Percentiles rank a stretch among this genome's conserved stretches.
These are phyloP conservation scores for Pseudocohnilembus persalinus DNA, from an alignment of 169 alveolate species.

Conservation along the genomic window DNA sequence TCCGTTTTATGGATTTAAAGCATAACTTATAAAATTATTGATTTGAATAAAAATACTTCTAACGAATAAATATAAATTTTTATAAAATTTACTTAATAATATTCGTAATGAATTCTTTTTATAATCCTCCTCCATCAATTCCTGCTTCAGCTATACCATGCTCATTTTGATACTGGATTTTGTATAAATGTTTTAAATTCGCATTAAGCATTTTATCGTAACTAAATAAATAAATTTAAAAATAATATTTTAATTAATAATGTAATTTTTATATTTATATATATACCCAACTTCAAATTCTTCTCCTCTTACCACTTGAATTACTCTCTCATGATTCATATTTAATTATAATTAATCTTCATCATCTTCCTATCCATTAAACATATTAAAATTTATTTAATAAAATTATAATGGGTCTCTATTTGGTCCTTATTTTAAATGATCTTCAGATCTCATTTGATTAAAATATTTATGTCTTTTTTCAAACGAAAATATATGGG, in stretches of 20 bases:
- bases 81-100: conserved; percentile 87
- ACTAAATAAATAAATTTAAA: neutral
- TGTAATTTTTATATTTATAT: too few relatives aligned
- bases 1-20: conserved; percentile 22
- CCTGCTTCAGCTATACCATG: conserved; percentile 93
- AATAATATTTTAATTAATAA: too few relatives aligned
- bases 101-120: conserved; percentile 93
- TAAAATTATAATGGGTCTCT: conserved; percentile 27
- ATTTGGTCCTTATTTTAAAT: neutral
- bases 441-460: conserved; percentile 2
- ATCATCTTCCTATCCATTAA: neutral
- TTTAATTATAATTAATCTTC: neutral
- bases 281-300: conserved; percentile 26
- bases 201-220: conserved; percentile 20
- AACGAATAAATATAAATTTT: conserved; percentile 53
- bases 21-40: conserved; percentile 8
- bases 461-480: conserved; percentile 11
- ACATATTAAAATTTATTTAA: too few relatives aligned
- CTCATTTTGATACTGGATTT: conserved; percentile 87
- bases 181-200: conserved; percentile 49
- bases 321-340: conserved; percentile 1
- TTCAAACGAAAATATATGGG: conserved; percentile 26
- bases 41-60: neutral
- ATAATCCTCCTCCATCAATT: conserved; percentile 98
- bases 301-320: conserved; percentile 36